Percentiles rank a stretch among this genome's conserved stretches.
These are phyloP conservation scores for Colletotrichum echinochloae DNA, from an alignment of 2,329 filamentous ascomycete genomes.

Conservation along the genomic window DNA sequence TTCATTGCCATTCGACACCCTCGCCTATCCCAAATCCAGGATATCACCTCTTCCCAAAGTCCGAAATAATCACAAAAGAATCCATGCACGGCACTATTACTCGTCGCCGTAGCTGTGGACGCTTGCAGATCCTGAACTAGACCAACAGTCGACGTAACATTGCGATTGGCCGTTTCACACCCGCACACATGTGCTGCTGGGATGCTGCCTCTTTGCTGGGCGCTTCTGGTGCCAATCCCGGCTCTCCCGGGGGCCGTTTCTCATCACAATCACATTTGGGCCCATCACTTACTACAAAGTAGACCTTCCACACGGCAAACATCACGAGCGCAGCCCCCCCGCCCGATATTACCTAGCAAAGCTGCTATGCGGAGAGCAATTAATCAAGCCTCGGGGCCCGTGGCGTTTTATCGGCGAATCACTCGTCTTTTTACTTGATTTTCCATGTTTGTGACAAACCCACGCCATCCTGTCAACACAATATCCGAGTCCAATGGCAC, in stretches of 20 bases:
- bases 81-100: background rate
- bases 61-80: background rate
- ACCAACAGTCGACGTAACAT: conserved; percentile 18
- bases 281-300: conserved; percentile 35
- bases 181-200: conserved; percentile 16
- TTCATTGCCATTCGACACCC: no score
- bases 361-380: background rate
- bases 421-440: background rate
- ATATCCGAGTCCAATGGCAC: conserved; percentile 11
- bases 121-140: conserved; percentile 24
- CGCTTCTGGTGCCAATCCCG: conserved; percentile 40
- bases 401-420: conserved; percentile 18
- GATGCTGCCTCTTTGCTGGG: conserved; percentile 27
- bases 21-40: no score
- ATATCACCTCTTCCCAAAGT: background rate
- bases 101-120: background rate
- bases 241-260: conserved; percentile 11
- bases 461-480: conserved; percentile 3
- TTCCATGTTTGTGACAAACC: background rate
- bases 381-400: background rate
- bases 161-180: conserved; percentile 23
- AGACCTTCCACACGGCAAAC: background rate
- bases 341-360: conserved; percentile 1
- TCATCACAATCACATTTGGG: conserved; percentile 37
- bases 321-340: conserved; percentile 11